Evolutionary conservation across 306 rosid genomes (phyloP).

Genomic region (Sesbania bispinosa): DNA sequence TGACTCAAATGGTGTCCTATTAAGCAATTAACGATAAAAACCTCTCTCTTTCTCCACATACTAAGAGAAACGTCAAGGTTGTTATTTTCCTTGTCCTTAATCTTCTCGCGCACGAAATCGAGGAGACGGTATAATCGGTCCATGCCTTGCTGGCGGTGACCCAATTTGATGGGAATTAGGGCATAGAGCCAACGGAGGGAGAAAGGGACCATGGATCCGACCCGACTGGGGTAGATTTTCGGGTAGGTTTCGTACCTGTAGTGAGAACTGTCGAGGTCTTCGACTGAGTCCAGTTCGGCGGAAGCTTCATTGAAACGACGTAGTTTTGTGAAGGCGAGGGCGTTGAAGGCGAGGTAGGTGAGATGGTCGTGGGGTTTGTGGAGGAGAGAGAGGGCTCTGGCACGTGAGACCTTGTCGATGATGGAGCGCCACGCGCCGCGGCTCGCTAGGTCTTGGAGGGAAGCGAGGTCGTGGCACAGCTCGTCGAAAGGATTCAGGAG

Average conservation of each 20-base stretch:
- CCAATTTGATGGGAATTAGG: slow-evolving; percentile 64
- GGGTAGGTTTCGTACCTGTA: slow-evolving; percentile 76
- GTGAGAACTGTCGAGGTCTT: slow-evolving; percentile 59
- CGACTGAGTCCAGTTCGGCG: slow-evolving; percentile 73
- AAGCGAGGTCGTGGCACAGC: slow-evolving; percentile 56
- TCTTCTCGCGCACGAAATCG: slow-evolving; percentile 55
- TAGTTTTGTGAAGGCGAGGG: slow-evolving; percentile 74
- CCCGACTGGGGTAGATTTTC: slow-evolving; percentile 47
- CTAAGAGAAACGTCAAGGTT: slow-evolving; percentile 24
- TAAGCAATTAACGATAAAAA: slow-evolving; percentile 63
- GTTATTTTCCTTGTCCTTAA: slow-evolving; percentile 27
- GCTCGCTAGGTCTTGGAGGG: slow-evolving; percentile 70
- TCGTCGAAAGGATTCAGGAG: slow-evolving; percentile 43
- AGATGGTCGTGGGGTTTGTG: slow-evolving; percentile 86
- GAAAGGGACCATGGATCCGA: slow-evolving; percentile 93
- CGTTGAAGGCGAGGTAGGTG: slow-evolving; percentile 71
- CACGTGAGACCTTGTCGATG: slow-evolving; percentile 75
- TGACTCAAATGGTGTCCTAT: slow-evolving; percentile 69
- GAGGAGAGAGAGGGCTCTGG: slow-evolving; percentile 75
- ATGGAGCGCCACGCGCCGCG: slow-evolving; percentile 95
- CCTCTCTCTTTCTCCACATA: slow-evolving; percentile 66
- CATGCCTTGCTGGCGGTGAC: slow-evolving; percentile 70
- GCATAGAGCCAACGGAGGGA: slow-evolving; percentile 85
- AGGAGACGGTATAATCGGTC: slow-evolving; percentile 66
- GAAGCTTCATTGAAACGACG: slow-evolving; percentile 85